Conservation (phyloP, 2,329 filamentous ascomycete species). For the Colletotrichum sp. region DNA sequence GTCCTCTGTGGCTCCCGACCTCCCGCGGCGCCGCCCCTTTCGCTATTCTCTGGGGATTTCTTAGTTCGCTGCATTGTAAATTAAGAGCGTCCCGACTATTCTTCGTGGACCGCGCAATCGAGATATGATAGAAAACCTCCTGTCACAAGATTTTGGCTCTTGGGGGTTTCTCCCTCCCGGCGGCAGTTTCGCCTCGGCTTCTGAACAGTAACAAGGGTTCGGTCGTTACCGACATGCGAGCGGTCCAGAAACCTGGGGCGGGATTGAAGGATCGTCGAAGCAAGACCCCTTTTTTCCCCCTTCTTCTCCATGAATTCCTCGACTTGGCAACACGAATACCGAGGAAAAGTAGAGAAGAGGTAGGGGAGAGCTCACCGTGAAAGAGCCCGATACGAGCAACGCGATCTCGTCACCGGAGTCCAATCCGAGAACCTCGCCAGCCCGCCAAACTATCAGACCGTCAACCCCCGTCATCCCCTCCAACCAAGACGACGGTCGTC, state of each 20-base stretch:
- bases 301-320: not conserved
- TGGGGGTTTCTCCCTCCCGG: not conserved
- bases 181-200: not conserved
- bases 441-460: not conserved
- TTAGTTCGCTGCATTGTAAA: not conserved
- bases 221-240: not conserved
- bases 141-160: not conserved
- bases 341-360: not conserved
- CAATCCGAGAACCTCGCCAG: not conserved
- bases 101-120: not conserved
- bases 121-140: not conserved
- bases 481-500: not conserved
- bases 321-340: not conserved
- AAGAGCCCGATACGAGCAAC: not conserved
- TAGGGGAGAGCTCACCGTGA: not conserved
- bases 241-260: not conserved
- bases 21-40: not conserved
- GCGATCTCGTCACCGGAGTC: not conserved
- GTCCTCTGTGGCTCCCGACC: not conserved
- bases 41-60: not conserved
- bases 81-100: not conserved
- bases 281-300: not conserved
- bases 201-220: not conserved
- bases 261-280: not conserved
- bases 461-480: not conserved